These are phyloP conservation scores for Benincasa hispida DNA, from an alignment of 306 rosid species.

Conservation along the genomic window DNA sequence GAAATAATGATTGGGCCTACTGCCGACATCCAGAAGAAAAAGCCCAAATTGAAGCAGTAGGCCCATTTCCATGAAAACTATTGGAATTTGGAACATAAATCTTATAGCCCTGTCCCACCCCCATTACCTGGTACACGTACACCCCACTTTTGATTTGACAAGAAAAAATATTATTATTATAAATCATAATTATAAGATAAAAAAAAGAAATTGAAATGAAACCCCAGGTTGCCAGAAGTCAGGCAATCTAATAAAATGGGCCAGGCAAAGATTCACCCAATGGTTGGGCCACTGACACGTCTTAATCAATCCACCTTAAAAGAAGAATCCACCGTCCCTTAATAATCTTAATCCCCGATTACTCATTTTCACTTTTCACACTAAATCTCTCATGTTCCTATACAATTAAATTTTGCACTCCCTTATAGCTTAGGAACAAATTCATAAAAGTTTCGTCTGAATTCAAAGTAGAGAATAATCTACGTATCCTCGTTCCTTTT, in stretches of 20 bases:
- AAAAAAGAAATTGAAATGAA: neutral
- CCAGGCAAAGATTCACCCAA: neutral
- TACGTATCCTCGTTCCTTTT: too few species aligned
- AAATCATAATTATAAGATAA: neutral
- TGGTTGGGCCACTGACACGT: neutral
- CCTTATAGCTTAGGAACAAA: too few species aligned
- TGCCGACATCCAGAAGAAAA: neutral
- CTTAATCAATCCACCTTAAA: neutral
- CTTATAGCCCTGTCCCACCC: neutral
- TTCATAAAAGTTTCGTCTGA: too few species aligned
- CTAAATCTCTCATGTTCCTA: too few species aligned
- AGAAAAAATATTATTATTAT: neutral
- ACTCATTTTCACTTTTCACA: too few species aligned
- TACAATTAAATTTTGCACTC: too few species aligned
- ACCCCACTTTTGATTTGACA: neutral
- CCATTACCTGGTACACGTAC: neutral
- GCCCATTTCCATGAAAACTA: neutral
- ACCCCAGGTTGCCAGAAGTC: neutral
- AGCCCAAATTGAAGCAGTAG: constrained; percentile 3
- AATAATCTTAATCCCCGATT: neutral
- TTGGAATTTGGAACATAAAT: neutral
- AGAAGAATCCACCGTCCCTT: neutral
- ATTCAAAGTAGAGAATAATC: too few species aligned
- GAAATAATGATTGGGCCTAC: neutral
- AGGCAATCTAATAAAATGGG: neutral